Percentiles rank a stretch among this genome's conserved stretches.
Conservation (phyloP, 805 yeast species). For the Pichia californica region DNA sequence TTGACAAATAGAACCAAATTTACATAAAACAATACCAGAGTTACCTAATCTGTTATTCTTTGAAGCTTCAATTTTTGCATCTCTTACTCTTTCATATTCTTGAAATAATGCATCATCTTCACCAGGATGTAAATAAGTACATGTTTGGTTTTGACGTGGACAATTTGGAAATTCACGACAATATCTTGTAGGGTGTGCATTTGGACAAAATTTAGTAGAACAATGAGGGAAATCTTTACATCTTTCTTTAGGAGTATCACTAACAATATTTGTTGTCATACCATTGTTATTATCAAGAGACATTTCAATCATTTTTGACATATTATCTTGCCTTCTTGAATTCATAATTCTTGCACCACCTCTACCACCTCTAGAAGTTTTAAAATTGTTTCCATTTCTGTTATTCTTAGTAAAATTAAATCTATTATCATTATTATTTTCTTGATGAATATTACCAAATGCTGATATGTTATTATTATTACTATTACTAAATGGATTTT, state of each 20-base stretch:
- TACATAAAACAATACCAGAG: slow-evolving; percentile 56
- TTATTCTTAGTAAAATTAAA: slow-evolving; percentile 7
- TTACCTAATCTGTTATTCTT: slow-evolving; percentile 11
- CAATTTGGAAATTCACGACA: slow-evolving; percentile 77
- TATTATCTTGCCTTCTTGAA: slow-evolving; percentile 7
- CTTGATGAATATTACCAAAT: too few relatives aligned
- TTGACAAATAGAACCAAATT: slow-evolving; percentile 68
- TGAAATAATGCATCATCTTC: slow-evolving; percentile 72
- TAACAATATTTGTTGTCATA: slow-evolving; percentile 31
- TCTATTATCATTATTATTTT: not conserved
- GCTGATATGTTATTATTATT: not conserved
- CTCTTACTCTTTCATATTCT: slow-evolving; percentile 56
- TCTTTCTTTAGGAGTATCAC: slow-evolving; percentile 48
- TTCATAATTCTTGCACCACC: slow-evolving; percentile 1
- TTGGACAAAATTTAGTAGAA: slow-evolving; percentile 55
- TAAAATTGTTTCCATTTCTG: slow-evolving; percentile 3
- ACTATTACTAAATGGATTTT: slow-evolving; percentile 16
- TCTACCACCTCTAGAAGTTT: slow-evolving; percentile 1
- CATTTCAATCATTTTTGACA: slow-evolving; percentile 26
- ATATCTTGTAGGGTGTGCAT: slow-evolving; percentile 72
- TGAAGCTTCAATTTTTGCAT: slow-evolving; percentile 15
- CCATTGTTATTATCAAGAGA: slow-evolving; percentile 22
- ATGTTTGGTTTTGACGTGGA: slow-evolving; percentile 73
- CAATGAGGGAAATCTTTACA: slow-evolving; percentile 71
- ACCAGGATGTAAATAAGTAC: slow-evolving; percentile 77